Evolutionary conservation across 228 moss, liverwort and hornwort species (phyloP), one percentile per base, ranked within the genome.

Genomic region (Sphagnum fallax): DNA sequence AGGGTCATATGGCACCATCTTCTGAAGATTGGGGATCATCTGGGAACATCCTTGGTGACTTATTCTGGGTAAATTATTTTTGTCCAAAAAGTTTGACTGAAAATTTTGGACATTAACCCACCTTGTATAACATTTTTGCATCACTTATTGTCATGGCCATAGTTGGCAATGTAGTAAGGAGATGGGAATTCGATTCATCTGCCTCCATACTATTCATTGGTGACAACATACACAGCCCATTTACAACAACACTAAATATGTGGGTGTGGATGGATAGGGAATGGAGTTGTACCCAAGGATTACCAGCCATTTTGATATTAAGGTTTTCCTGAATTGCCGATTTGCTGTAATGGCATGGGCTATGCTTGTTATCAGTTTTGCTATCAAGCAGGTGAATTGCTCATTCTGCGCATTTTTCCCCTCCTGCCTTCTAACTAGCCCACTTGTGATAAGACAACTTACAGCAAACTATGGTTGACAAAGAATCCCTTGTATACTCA

Each of bases 341-440:
- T 82, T 85, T 71, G 85, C 82, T 10, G 82, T 85, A 79, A 85
- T 85, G 85, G 74, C 82, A 3, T 85, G 85, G 85, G 85, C 65
- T 49, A 73, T 81, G 10, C 48, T 85, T 62, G 82, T 81, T 4
- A 74, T 82, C 51, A 82, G 76, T 5, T 85, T 79, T 53, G 79
- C 79, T 63, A 75, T 85, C 64, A 85, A 85, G 67, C 85, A 85
- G 85, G 84, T 80, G 71, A 2, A 47, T 15, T 49, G 62, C 57
- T 53, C 60, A 48, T 16, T 47, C 16, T 64, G 12, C 55, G 9
- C 55, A 55, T 55, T 55, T 55, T 32, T 3, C 32, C 32, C 16
- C 59, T 57, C 16, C 15, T 66, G 10, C 12, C 66, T 52, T 49
- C 32, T 32, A 32, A 32, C 32, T 32, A 32, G 32, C 32, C 32